phyloP scores from a whole-genome alignment of 352 stramenopile genomes.

The Globisporangium solare region DNA sequence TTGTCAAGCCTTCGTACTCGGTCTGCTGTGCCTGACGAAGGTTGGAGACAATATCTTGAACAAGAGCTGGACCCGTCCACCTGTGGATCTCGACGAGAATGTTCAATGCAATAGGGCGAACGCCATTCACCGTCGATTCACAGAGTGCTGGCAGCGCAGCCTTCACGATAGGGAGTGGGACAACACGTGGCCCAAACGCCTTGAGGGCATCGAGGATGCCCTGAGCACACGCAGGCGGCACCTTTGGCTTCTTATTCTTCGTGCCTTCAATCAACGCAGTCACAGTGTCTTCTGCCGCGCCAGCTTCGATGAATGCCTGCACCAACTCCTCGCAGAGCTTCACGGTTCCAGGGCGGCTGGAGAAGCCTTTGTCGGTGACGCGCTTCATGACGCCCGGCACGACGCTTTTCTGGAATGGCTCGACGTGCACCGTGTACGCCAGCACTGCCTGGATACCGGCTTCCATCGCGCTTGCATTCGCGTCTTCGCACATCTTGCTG shows the following conservation, averaged over 20 bases:
- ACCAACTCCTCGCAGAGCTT: constrained; percentile 81
- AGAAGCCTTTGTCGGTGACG: constrained; percentile 82
- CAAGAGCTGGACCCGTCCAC: constrained; percentile 67
- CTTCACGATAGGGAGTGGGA: constrained; percentile 71
- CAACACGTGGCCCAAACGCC: constrained; percentile 69
- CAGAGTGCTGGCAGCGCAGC: constrained; percentile 58
- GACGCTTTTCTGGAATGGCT: constrained; percentile 68
- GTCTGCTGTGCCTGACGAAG: constrained; percentile 80
- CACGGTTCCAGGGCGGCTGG: constrained; percentile 63
- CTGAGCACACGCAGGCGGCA: constrained; percentile 64
- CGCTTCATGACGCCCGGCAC: constrained; percentile 68
- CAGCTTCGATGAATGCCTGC: constrained; percentile 63
- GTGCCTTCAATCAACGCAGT: constrained; percentile 73
- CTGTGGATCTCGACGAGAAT: constrained; percentile 79
- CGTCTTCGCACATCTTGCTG: constrained; percentile 77
- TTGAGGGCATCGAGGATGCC: constrained; percentile 70
- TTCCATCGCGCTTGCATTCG: constrained; percentile 80
- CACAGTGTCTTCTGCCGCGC: constrained; percentile 73
- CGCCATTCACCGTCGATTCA: constrained; percentile 79
- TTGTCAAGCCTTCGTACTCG: constrained; percentile 74
- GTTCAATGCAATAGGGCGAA: constrained; percentile 72
- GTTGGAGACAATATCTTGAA: constrained; percentile 78
- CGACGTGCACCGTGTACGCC: constrained; percentile 57
- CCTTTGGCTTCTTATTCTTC: constrained; percentile 86
- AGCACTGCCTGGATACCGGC: constrained; percentile 67